Conservation (phyloP, 2,329 filamentous ascomycete genomes). For the Fusarium palustre region DNA sequence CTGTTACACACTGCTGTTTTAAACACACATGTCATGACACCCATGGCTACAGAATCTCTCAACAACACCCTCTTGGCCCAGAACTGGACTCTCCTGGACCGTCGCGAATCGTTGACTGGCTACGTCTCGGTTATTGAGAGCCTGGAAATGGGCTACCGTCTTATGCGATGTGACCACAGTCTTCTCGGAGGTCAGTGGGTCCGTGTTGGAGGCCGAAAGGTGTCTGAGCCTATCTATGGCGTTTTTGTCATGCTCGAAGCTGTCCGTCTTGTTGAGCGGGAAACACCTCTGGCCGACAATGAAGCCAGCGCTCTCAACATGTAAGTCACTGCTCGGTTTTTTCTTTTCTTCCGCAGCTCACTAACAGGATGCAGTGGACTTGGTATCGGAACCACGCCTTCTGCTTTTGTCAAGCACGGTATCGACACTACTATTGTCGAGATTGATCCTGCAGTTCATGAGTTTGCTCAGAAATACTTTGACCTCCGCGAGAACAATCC, state of each 20-base stretch:
- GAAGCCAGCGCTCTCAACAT: constrained; percentile 86
- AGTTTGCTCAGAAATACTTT: constrained; percentile 87
- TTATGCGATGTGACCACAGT: constrained; percentile 94
- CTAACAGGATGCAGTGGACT: constrained; percentile 71
- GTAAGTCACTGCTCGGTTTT: constrained; percentile 62
- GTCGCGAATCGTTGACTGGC: constrained; percentile 87
- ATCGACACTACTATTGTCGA: constrained; percentile 95
- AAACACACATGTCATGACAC: constrained; percentile 79
- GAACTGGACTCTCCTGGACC: constrained; percentile 81
- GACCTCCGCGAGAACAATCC: constrained; percentile 80
- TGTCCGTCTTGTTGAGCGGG: constrained; percentile 79
- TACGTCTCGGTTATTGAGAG: constrained; percentile 93
- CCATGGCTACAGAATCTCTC: constrained; percentile 68
- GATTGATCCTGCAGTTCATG: constrained; percentile 89
- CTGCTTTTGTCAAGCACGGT: constrained; percentile 86
- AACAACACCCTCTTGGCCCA: constrained; percentile 74
- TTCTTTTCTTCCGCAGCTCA: neutral
- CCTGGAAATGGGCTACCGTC: constrained; percentile 74
- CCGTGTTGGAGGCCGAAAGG: constrained; percentile 61
- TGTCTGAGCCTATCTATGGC: constrained; percentile 90
- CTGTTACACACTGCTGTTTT: constrained; percentile 76
- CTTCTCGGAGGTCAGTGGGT: constrained; percentile 94
- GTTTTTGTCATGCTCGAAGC: constrained; percentile 98
- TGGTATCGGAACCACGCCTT: constrained; percentile 91
- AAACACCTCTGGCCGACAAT: constrained; percentile 66